These are phyloP conservation scores for Botryobasidium botryosum DNA, from an alignment of 768 basidiomycete genomes.

Conservation along the genomic window DNA sequence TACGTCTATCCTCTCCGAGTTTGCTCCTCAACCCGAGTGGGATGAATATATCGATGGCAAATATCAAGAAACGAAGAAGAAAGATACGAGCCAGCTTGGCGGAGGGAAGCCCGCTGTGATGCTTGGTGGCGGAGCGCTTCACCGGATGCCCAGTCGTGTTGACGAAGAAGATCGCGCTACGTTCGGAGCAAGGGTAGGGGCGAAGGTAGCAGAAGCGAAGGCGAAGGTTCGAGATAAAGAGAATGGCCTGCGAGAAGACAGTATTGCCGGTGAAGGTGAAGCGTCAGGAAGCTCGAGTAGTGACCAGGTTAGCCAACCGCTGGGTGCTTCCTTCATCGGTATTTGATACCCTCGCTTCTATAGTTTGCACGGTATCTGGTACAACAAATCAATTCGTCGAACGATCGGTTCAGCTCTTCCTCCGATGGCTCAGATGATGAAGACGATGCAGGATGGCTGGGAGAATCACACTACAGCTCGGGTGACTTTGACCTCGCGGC, in stretches of 20 bases:
- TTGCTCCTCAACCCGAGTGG: constrained; percentile 70
- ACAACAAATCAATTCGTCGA: constrained; percentile 44
- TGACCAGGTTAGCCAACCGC: too few species aligned
- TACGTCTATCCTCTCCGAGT: constrained; percentile 40
- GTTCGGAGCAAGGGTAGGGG: too few species aligned
- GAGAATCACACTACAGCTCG: constrained; percentile 56
- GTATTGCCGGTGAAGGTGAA: too few species aligned
- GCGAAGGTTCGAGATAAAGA: too few species aligned
- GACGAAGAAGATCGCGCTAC: constrained; percentile 47
- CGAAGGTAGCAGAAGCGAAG: too few species aligned
- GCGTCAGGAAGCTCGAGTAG: too few species aligned
- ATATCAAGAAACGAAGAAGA: constrained; percentile 71
- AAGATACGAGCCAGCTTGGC: constrained; percentile 63
- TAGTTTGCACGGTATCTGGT: constrained; percentile 71
- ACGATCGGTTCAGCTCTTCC: constrained; percentile 35
- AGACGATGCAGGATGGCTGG: constrained; percentile 62
- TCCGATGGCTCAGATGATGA: constrained; percentile 34
- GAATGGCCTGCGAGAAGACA: too few species aligned
- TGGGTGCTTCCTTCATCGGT: too few species aligned
- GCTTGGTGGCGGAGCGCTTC: constrained; percentile 28
- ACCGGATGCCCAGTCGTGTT: constrained; percentile 25
- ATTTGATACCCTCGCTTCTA: constrained; percentile 7
- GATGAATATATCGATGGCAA: constrained; percentile 74
- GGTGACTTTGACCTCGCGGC: constrained; percentile 27
- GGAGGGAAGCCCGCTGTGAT: constrained; percentile 61